Evolutionary conservation across 2,329 filamentous ascomycete species (phyloP), one percentile per base, ranked within the genome.

Genomic region (Daldinia sp.): DNA sequence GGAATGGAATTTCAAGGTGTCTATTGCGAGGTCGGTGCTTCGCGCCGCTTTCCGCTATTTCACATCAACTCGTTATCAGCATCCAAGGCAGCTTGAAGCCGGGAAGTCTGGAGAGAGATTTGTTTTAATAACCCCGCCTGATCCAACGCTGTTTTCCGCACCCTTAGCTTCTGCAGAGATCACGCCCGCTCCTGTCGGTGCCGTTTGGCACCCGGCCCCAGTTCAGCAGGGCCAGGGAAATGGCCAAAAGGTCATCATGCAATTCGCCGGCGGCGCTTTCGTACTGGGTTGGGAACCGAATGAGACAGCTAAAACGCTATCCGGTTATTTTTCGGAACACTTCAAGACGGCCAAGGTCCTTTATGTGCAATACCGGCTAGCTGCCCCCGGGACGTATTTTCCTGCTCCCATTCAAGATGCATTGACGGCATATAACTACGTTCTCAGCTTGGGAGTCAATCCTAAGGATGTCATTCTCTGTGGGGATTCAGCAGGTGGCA

Each of bases 381-480:
- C 46, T 15, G 26, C 13, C 3, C 26, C 46, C 4, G 46, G 26
- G 10, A 50, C 7, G n/a, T 15, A 50, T 7, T 50, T 50, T 23
- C 46, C 46, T 50, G 26, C 6, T 18, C 26, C 15, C 9, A 13
- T 50, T 50, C 46, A 50, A 30, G 46, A 50, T 6, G 26, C 46
- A 50, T 33, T 50, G n/a, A 50, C 15, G n/a, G 46, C 26, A 18
- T 50, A 50, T 30, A 50, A 50, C 46, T 50, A 50, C 15, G 26
- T 18, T 23, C 46, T 50, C 15, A 6, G 3, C 26, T 15, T 33
- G n/a, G 15, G 46, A 18, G 26, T 50, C 13, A 15, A 26, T 4
- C 26, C 46, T n/a, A 18, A 50, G 6, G 26, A 50, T 50, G 10
- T 30, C 26, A 50, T 50, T 6, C 15, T 33, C 13, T 50, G 15